Evolutionary conservation across 169 alveolate genomes (phyloP).

Genomic region (Perkinsus chesapeaki): DNA sequence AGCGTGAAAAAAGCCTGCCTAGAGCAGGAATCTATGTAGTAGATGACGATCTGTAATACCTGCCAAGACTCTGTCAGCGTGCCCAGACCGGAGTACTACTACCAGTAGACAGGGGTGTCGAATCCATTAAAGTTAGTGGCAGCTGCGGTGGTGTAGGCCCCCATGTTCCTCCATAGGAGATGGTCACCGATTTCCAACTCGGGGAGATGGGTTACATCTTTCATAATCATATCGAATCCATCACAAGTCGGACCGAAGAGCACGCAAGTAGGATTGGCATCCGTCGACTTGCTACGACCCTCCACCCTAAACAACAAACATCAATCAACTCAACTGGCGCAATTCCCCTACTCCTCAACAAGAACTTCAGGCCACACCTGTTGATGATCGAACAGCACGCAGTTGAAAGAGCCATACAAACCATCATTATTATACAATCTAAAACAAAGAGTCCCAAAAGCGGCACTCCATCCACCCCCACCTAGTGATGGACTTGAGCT

Average conservation of each 20-base stretch:
- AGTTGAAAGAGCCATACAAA: constrained; percentile 27
- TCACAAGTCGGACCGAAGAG: constrained; percentile 29
- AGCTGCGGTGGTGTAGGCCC: constrained; percentile 31
- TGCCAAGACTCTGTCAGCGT: neutral
- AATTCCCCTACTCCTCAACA: neutral
- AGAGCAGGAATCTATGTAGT: neutral
- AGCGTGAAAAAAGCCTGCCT: constrained; percentile 3
- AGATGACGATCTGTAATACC: neutral
- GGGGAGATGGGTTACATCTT: constrained; percentile 4
- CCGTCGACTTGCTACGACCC: neutral
- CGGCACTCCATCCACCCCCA: too few species aligned
- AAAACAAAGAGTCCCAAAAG: too few species aligned
- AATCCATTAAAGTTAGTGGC: constrained; percentile 18
- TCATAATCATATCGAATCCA: constrained; percentile 14
- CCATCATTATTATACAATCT: constrained; percentile 20
- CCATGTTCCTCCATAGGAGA: constrained; percentile 23
- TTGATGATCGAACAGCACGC: constrained; percentile 20
- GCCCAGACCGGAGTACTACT: neutral
- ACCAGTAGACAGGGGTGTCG: neutral
- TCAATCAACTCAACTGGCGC: neutral
- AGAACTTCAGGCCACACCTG: constrained; percentile 10
- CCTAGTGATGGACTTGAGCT: neutral
- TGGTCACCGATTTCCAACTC: constrained; percentile 11
- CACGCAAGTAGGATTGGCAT: neutral
- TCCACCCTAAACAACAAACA: neutral